These are phyloP conservation scores for Scedosporium apiospermum DNA, from an alignment of 2,329 filamentous ascomycete species.

Conservation along the genomic window DNA sequence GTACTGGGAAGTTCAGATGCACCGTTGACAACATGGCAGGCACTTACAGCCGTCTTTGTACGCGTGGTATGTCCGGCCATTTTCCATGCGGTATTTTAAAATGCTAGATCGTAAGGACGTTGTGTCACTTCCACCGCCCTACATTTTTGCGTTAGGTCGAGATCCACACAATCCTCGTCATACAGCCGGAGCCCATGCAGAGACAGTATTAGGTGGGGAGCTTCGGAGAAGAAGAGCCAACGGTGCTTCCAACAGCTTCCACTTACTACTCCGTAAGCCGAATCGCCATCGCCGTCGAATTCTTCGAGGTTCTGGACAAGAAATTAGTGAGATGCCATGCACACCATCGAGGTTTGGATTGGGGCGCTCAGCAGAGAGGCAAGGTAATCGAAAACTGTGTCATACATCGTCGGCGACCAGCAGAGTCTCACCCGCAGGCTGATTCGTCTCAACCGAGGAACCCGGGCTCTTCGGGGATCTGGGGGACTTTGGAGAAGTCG, in stretches of 20 bases:
- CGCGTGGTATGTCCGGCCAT: constrained; percentile 18
- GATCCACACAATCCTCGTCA: too few species aligned
- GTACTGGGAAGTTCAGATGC: too few species aligned
- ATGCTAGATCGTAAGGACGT: constrained; percentile 14
- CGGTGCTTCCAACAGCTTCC: too few species aligned
- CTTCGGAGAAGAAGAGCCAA: too few species aligned
- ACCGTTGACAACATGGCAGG: neutral
- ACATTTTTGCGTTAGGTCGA: neutral
- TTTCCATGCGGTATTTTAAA: constrained; percentile 16
- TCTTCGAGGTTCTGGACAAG: neutral
- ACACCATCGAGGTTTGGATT: too few species aligned
- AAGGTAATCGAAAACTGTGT: neutral
- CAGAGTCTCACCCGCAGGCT: neutral
- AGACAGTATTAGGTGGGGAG: too few species aligned
- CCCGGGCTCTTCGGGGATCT: neutral
- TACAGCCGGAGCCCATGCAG: too few species aligned
- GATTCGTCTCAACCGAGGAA: neutral
- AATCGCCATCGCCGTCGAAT: neutral
- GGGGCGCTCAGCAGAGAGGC: too few species aligned
- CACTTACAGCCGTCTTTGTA: constrained; percentile 17
- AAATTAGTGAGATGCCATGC: neutral
- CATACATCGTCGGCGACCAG: neutral
- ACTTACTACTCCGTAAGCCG: neutral
- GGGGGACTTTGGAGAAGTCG: neutral
- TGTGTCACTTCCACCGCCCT: constrained; percentile 8